A percentile compares a stretch with the other conserved stretches of the same genome.
Evolutionary conservation across 106 monocot species (phyloP).

Genomic region (Acanthochlamys bracteata): DNA sequence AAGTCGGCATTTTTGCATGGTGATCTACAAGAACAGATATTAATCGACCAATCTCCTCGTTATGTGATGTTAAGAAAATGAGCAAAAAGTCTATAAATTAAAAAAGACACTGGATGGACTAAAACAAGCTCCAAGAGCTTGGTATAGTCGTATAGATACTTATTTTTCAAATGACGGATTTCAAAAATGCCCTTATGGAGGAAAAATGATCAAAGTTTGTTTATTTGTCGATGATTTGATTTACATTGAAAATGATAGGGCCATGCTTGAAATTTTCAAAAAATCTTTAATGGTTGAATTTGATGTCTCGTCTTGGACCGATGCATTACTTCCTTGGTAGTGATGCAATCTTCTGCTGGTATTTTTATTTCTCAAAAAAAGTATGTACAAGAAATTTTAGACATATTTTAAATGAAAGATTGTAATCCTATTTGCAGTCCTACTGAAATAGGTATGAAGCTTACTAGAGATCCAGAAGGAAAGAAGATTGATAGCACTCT

Average conservation of each 20-base stretch:
- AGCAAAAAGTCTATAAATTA: too few species aligned
- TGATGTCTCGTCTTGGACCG: background rate
- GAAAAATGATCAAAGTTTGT: constrained; percentile 7
- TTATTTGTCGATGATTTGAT: constrained; percentile 19
- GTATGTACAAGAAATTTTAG: background rate
- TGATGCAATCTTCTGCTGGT: background rate
- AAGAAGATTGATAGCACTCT: background rate
- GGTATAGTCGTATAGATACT: constrained; percentile 7
- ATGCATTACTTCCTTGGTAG: background rate
- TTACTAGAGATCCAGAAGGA: background rate
- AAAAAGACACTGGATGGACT: too few species aligned
- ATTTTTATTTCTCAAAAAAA: background rate
- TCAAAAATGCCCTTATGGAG: constrained; percentile 8
- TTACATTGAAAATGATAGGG: constrained; percentile 13
- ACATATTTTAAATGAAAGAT: background rate
- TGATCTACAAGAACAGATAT: constrained; percentile 9
- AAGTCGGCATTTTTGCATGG: constrained; percentile 19
- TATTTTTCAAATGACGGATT: constrained; percentile 5
- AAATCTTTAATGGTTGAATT: constrained; percentile 8
- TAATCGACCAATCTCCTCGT: constrained; percentile 13
- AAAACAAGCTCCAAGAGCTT: constrained; percentile 10
- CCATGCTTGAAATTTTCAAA: constrained; percentile 10
- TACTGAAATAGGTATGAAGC: background rate
- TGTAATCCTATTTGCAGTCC: background rate
- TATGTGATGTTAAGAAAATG: too few species aligned